Percentiles rank a stretch among this genome's conserved stretches.
phyloP scores from a whole-genome alignment of 768 basidiomycete species.

The Brasilioporus rufonigricans region DNA sequence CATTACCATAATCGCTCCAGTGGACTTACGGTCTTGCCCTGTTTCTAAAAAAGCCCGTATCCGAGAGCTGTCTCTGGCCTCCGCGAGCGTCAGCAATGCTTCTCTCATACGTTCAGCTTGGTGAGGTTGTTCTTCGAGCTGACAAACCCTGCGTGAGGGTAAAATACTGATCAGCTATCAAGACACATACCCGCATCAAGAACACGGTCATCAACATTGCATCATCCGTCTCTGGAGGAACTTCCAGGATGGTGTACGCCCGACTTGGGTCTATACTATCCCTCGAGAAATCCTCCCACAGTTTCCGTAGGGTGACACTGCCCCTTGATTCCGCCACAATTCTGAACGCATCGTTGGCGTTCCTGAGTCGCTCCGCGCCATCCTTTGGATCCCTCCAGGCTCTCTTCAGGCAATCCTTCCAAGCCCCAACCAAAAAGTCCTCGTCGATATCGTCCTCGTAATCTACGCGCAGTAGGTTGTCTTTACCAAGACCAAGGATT shows the following conservation, averaged over 20 bases:
- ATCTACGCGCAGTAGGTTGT: slow-evolving; percentile 60
- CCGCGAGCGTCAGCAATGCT: slow-evolving; percentile 72
- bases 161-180: background rate
- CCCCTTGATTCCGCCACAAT: slow-evolving; percentile 64
- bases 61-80: slow-evolving; percentile 69
- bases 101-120: slow-evolving; percentile 70
- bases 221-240: slow-evolving; percentile 71
- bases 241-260: slow-evolving; percentile 71
- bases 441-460: slow-evolving; percentile 69
- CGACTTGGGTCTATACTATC: slow-evolving; percentile 62
- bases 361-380: slow-evolving; percentile 46
- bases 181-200: slow-evolving; percentile 57
- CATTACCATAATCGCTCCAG: background rate
- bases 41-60: slow-evolving; percentile 62
- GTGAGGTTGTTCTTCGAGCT: slow-evolving; percentile 72
- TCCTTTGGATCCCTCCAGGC: slow-evolving; percentile 48
- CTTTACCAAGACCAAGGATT: slow-evolving; percentile 65
- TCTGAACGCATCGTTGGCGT: slow-evolving; percentile 67
- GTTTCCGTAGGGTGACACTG: slow-evolving; percentile 45
- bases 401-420: slow-evolving; percentile 56
- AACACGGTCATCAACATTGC: slow-evolving; percentile 74
- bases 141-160: slow-evolving; percentile 7
- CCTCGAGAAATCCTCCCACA: slow-evolving; percentile 55
- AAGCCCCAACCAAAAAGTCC: slow-evolving; percentile 67
- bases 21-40: slow-evolving; percentile 70